A percentile compares a stretch with the other conserved stretches of the same genome.
Conservation (phyloP, 441 rosid genomes). For the Aquilaria agallochum region DNA sequence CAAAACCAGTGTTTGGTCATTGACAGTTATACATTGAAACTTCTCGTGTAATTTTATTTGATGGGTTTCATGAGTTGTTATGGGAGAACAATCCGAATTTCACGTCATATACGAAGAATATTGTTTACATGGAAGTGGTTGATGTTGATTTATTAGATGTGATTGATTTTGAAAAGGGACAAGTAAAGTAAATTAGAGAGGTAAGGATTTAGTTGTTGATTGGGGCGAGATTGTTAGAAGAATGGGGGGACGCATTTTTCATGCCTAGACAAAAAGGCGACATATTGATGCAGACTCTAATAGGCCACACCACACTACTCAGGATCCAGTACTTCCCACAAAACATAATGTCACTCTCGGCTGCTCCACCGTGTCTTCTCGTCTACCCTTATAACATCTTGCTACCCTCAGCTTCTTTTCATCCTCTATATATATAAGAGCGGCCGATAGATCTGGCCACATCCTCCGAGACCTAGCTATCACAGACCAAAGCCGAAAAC, state of each 20-base stretch:
- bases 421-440: slow-evolving; percentile 24
- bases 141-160: not conserved
- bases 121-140: not conserved
- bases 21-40: no score
- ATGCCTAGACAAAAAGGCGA: slow-evolving; percentile 30
- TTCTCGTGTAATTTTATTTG: no score
- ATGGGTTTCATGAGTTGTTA: no score
- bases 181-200: not conserved
- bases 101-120: no score
- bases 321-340: slow-evolving; percentile 23
- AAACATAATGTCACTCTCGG: slow-evolving; percentile 29
- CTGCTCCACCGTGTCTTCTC: slow-evolving; percentile 17
- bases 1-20: no score
- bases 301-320: slow-evolving; percentile 26
- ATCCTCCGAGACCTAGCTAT: no score
- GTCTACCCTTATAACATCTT: not conserved
- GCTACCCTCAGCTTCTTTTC: not conserved
- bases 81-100: not conserved
- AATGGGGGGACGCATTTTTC: slow-evolving; percentile 5
- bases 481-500: slow-evolving; percentile 1
- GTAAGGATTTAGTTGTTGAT: slow-evolving; percentile 1
- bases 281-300: slow-evolving; percentile 47
- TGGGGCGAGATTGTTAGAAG: not conserved
- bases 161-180: no score
- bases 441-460: not conserved